Base-by-base conservation (phyloP, 2,329 filamentous ascomycete species). In the Penicillium hesseltinei region DNA sequence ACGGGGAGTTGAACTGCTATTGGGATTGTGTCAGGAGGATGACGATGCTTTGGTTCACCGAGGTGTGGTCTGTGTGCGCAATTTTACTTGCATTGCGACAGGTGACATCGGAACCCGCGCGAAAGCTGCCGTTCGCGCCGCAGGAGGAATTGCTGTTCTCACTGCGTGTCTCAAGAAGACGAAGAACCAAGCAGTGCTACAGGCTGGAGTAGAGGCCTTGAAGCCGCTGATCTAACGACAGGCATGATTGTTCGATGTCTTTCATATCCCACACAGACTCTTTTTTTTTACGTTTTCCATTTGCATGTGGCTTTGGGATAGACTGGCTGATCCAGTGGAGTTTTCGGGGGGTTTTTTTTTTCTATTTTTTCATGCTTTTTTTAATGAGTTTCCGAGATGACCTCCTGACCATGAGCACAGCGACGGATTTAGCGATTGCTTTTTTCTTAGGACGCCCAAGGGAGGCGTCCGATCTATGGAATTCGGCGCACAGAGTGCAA, bases 11-110 rank as follows among this genome's bases (percentile, higher is more conserved):
- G 81, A 86, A 60, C 84, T 91, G n/a, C 67, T 97, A n/a, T 74
- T 99, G n/a, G 85, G 82, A 0, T 76, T 97, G 69, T 96, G 91
- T 68, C 78, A 80, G 17, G 91, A 96, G 62, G 80, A 81, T 29
- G 84, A 89, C 6, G 71, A 78, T 15, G 73, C 75, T 8, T 68
- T 80, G 9, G 70, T 77, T 56, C 82, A 86, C 70, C 79, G 94
- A 8, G 94, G 91, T 0, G 84, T 89, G 1, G 91, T 93, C 27
- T 85, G 88, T 56, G 72, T 94, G 17, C 81, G 85, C 60, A 95
- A 95, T 70, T 78, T 97, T 69, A 80, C 91, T 6, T 80, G 80
- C 58, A 54, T 69, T 11, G 83, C 84, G 4, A 85, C 88, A 8
- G 89, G 85, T 1, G 84, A 88, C 15, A 80, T 85, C 0, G 90